A percentile compares a stretch with the other conserved stretches of the same genome.
Conservation (phyloP, 208 protist species). For the Acanthamoeba sp. region DNA sequence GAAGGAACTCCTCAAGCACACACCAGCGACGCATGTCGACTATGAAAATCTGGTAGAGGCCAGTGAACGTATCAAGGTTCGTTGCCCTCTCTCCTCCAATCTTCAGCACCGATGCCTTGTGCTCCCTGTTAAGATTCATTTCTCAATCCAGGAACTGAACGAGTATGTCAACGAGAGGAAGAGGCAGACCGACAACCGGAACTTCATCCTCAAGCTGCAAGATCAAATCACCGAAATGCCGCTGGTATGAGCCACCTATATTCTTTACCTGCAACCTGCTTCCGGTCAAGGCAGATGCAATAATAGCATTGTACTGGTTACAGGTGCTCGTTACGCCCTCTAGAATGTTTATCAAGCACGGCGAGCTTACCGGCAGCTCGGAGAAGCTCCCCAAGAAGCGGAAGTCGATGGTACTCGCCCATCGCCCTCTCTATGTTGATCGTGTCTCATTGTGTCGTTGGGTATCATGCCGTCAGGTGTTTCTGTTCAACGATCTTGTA, state of each 20-base stretch:
- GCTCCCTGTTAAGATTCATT: not conserved
- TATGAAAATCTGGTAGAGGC: slow-evolving; percentile 55
- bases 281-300: too few relatives aligned
- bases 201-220: slow-evolving; percentile 58
- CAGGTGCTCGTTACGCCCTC: slow-evolving; percentile 52
- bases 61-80: slow-evolving; percentile 18
- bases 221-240: slow-evolving; percentile 50
- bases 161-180: slow-evolving; percentile 69
- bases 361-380: slow-evolving; percentile 25
- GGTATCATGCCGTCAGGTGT: slow-evolving; percentile 28
- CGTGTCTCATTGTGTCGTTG: not conserved
- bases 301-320: not conserved
- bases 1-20: slow-evolving; percentile 66
- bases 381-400: slow-evolving; percentile 44
- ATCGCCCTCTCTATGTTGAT: too few relatives aligned
- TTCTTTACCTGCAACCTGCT: not conserved
- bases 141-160: slow-evolving; percentile 32
- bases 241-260: not conserved
- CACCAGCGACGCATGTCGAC: slow-evolving; percentile 50
- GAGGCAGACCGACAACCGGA: slow-evolving; percentile 12
- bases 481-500: slow-evolving; percentile 60
- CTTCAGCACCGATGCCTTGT: not conserved
- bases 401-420: slow-evolving; percentile 28
- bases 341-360: slow-evolving; percentile 45
- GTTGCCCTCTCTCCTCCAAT: not conserved